These are phyloP conservation scores for Fusarium napiforme DNA, from an alignment of 2,329 filamentous ascomycete species.

Conservation along the genomic window DNA sequence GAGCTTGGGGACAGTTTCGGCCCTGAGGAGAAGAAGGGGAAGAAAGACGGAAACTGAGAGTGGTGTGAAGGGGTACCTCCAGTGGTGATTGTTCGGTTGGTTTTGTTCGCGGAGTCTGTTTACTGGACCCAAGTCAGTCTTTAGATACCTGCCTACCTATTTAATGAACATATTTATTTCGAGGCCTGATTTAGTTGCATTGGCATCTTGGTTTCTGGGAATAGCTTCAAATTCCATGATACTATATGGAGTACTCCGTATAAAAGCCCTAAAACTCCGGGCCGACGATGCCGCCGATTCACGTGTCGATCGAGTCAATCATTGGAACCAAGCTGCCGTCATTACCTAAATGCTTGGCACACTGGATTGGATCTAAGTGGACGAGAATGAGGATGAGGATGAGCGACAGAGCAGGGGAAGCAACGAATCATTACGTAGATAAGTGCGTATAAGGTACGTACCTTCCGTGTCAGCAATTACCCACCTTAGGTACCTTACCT, in stretches of 20 bases:
- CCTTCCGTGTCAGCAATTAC: conserved; percentile 37
- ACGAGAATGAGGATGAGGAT: neutral
- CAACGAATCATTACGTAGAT: conserved; percentile 27
- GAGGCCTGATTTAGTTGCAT: neutral
- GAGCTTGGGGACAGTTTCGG: neutral
- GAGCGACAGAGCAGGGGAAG: conserved; percentile 22
- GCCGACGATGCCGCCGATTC: conserved; percentile 15
- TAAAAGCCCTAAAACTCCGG: neutral
- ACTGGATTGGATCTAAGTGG: neutral
- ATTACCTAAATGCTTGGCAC: conserved; percentile 4
- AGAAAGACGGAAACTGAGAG: neutral
- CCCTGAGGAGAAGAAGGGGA: neutral
- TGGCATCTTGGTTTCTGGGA: conserved; percentile 1
- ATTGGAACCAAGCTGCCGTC: neutral
- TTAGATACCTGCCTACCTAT: neutral
- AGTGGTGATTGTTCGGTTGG: neutral
- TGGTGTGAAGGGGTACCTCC: neutral
- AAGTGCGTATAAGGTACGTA: conserved; percentile 33
- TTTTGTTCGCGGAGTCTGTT: neutral
- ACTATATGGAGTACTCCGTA: too few species aligned
- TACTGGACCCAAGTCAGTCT: neutral
- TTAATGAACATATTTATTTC: neutral
- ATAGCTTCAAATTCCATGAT: conserved; percentile 18
- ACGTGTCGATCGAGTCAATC: conserved; percentile 11
- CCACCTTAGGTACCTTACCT: neutral